Percentiles rank a stretch among this genome's conserved stretches.
phyloP scores from a whole-genome alignment of 2,329 filamentous ascomycete genomes.

The Alternaria dauci region DNA sequence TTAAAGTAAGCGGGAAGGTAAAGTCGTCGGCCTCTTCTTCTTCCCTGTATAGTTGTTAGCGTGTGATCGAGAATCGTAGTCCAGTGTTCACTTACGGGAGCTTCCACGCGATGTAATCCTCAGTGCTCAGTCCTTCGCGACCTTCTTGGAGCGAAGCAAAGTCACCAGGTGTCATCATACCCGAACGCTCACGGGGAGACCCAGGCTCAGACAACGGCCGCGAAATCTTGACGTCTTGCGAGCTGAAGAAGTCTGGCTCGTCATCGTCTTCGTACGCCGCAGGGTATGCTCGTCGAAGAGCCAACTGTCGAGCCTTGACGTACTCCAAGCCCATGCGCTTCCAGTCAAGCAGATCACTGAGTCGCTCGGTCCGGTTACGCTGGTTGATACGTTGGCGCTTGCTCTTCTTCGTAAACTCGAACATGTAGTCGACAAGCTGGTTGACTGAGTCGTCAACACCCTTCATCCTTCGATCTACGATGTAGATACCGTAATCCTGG shows the following conservation, averaged over 20 bases:
- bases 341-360: conserved; percentile 97
- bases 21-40: conserved; percentile 90
- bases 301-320: conserved; percentile 94
- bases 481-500: conserved; percentile 98
- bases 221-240: conserved; percentile 93
- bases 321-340: conserved; percentile 99
- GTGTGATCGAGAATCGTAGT: neutral
- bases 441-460: conserved; percentile 97
- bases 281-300: conserved; percentile 89
- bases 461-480: conserved; percentile 94
- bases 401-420: conserved; percentile 91
- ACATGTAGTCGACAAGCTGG: conserved; percentile 91
- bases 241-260: conserved; percentile 89
- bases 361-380: conserved; percentile 91
- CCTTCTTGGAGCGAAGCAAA: conserved; percentile 97
- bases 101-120: conserved; percentile 99
- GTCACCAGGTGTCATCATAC: conserved; percentile 99
- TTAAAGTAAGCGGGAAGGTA: conserved; percentile 73
- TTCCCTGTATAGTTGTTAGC: conserved; percentile 59
- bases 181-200: conserved; percentile 85
- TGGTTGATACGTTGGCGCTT: conserved; percentile 98
- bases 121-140: conserved; percentile 88
- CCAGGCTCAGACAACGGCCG: conserved; percentile 93
- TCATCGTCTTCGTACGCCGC: conserved; percentile 79
- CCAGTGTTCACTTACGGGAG: conserved; percentile 76